Percentiles rank a stretch among this genome's conserved stretches.
These are phyloP conservation scores for Penicillium cataractarum DNA, from an alignment of 495 filamentous ascomycete species.

Conservation along the genomic window DNA sequence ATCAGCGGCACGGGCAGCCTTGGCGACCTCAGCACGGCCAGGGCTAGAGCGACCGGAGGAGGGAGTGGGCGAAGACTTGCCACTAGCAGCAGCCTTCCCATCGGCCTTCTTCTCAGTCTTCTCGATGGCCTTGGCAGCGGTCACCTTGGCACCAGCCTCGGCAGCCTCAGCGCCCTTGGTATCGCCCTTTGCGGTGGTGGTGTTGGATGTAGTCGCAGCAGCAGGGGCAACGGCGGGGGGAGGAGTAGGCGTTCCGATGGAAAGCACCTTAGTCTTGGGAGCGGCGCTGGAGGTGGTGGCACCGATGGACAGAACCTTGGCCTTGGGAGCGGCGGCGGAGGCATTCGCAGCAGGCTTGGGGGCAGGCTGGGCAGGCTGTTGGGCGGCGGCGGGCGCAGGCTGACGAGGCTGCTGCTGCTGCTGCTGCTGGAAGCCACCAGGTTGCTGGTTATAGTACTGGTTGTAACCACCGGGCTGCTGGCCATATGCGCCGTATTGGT, in stretches of 20 bases:
- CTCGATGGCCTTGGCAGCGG: conserved; percentile 80
- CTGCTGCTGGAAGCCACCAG: conserved; percentile 49
- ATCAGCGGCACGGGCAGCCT: conserved; percentile 71
- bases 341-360: conserved; percentile 35
- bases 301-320: conserved; percentile 40
- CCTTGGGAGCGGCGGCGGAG: conserved; percentile 38
- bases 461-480: conserved; percentile 59
- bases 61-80: conserved; percentile 74
- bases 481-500: conserved; percentile 53
- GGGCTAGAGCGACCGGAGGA: conserved; percentile 64
- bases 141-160: conserved; percentile 66
- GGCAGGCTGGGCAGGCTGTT: conserved; percentile 41
- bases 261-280: conserved; percentile 72
- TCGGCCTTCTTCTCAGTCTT: conserved; percentile 67
- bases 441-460: conserved; percentile 62
- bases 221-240: conserved; percentile 33
- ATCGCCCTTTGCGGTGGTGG: conserved; percentile 54
- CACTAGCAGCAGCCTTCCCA: conserved; percentile 54
- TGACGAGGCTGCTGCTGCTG: conserved; percentile 48
- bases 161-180: conserved; percentile 55
- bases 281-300: conserved; percentile 51
- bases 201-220: conserved; percentile 56
- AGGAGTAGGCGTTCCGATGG: conserved; percentile 56
- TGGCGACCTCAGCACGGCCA: conserved; percentile 50
- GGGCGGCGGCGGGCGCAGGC: conserved; percentile 42